Evolutionary conservation across 164 flowering plant species (phyloP).

Genomic region (Magnolia sinica): DNA sequence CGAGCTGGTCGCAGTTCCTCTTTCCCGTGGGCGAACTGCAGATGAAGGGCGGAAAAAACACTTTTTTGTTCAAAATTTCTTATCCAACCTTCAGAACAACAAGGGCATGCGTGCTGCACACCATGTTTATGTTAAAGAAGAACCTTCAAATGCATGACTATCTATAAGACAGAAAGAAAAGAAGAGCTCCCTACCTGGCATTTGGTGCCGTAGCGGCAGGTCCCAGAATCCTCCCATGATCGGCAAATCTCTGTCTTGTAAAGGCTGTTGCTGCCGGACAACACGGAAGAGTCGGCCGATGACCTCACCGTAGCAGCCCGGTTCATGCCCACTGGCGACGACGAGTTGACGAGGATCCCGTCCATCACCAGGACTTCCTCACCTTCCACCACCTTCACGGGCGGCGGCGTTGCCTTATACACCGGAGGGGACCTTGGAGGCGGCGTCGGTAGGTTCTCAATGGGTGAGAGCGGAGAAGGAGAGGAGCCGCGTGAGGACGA

Average conservation of each 20-base stretch:
- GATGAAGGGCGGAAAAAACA: background rate
- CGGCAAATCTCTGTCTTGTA: conserved; percentile 33
- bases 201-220: conserved; percentile 29
- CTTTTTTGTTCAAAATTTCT: too few species aligned
- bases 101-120: too few species aligned
- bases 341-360: conserved; percentile 32
- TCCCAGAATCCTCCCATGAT: conserved; percentile 26
- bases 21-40: conserved; percentile 13
- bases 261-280: conserved; percentile 7
- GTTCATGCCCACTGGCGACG: conserved; percentile 1
- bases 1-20: conserved; percentile 12
- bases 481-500: conserved; percentile 13
- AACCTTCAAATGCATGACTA: background rate
- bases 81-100: too few species aligned
- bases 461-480: conserved; percentile 9
- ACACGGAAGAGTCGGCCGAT: conserved; percentile 14
- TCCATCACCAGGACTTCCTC: conserved; percentile 69
- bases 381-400: conserved; percentile 22
- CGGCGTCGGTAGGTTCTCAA: conserved; percentile 22
- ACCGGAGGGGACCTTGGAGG: conserved; percentile 22
- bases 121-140: too few species aligned
- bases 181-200: conserved; percentile 24
- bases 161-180: background rate
- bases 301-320: conserved; percentile 12
- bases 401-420: conserved; percentile 12